Base-by-base conservation (phyloP, 2,329 filamentous ascomycete species). In the Paecilomyces sp. region DNA sequence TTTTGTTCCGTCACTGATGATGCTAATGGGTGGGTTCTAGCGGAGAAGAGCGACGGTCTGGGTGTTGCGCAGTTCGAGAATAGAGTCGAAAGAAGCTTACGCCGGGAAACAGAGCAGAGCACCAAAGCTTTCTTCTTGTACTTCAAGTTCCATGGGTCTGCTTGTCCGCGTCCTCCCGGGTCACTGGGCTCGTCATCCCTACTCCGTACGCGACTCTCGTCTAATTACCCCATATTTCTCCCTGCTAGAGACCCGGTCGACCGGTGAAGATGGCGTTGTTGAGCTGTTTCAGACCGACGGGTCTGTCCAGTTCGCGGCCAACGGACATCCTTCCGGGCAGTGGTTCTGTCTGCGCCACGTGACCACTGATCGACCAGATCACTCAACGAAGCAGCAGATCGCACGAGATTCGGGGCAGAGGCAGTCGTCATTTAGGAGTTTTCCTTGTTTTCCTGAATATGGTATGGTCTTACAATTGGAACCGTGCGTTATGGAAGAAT, bases 41-140 rank as follows among this genome's bases (percentile, higher is more conserved):
- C 36, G 33, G 36, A 57, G 65, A 64, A 65, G 59, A 60, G 54
- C 34, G 55, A 41, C 33, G 60, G 41, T 28, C 28, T 33, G 7
- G 54, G 12, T 41, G 34, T 15, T 41, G 36, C 15, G 13, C 36
- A 22, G 41, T 18, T 47, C 41, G 31, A 47, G 41, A 47, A 47
- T 47, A 47, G 41, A 47, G n/a, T 47, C 36, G 31, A 33, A 18
- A 47, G 36, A 47, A 47, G 36, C 36, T 47, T 47, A 15, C n/a
- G 36, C n/a, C 13, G n/a, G 25, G 25, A 28, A 28, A 28, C 6
- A 18, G 41, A 47, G 9, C 41, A 47, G 3, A 28, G 25, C 18
- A 47, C 22, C 22, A 22, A 22, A 22, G 22, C 22, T 22, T 22
- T 22, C 22, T 22, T 22, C 22, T 22, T 22, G 41, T 15, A 18